Evolutionary conservation across 306 rosid genomes (phyloP).

Genomic region (Cucurbita pepo): DNA sequence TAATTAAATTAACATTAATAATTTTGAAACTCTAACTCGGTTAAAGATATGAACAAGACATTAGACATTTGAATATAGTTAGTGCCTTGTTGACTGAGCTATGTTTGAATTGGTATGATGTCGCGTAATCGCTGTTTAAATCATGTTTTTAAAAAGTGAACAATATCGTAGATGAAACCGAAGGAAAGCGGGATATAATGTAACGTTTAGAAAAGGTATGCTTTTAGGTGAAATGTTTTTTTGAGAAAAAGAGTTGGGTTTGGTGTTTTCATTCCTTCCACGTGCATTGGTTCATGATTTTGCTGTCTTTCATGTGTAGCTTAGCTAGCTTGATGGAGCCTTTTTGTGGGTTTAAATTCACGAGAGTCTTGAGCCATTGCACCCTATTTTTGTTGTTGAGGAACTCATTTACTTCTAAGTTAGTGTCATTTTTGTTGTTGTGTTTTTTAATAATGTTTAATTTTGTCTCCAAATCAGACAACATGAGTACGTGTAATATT

Average conservation of each 20-base stretch:
- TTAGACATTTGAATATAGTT: too few relatives aligned
- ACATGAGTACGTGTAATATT: too few relatives aligned
- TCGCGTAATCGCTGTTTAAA: too few relatives aligned
- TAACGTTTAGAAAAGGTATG: neutral
- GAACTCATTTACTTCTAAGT: neutral
- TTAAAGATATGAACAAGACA: too few relatives aligned
- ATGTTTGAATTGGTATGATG: too few relatives aligned
- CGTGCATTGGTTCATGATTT: slow-evolving; percentile 3
- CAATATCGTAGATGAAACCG: too few relatives aligned
- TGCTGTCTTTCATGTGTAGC: neutral
- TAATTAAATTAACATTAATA: too few relatives aligned
- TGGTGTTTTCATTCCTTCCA: slow-evolving; percentile 7
- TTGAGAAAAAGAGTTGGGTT: neutral
- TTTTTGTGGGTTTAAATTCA: neutral
- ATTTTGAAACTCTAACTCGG: too few relatives aligned
- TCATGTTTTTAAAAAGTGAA: too few relatives aligned
- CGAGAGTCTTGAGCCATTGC: neutral
- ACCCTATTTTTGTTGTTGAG: neutral
- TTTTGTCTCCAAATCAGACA: too few relatives aligned
- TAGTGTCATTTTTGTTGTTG: neutral
- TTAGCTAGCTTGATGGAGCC: neutral
- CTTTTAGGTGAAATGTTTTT: neutral
- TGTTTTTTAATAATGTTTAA: neutral
- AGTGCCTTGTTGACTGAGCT: too few relatives aligned
- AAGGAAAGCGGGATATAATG: neutral